phyloP scores from a whole-genome alignment of 1,284 basidiomycete species.

The Boletus smithii region DNA sequence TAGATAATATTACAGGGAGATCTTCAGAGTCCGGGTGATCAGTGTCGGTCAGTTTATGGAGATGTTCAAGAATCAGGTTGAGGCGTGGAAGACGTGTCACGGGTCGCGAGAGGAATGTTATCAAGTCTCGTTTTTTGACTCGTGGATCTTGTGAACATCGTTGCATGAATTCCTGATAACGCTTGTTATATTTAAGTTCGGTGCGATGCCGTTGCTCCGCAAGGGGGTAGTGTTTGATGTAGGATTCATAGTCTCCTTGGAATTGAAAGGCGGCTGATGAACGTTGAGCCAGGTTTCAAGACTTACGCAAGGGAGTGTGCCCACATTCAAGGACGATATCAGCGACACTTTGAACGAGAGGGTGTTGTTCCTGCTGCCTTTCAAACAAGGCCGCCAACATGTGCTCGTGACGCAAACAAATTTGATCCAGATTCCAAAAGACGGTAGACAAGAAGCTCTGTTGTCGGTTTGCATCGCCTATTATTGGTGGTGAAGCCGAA shows the following conservation, averaged over 20 bases:
- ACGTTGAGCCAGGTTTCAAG: constrained; percentile 19
- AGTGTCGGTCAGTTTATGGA: constrained; percentile 60
- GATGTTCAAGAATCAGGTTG: constrained; percentile 66
- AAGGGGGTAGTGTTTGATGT: constrained; percentile 82
- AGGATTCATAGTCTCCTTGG: constrained; percentile 64
- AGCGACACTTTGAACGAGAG: constrained; percentile 69
- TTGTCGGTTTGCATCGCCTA: constrained; percentile 47
- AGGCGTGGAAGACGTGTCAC: constrained; percentile 79
- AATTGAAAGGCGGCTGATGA: constrained; percentile 44
- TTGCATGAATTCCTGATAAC: constrained; percentile 65
- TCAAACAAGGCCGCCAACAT: constrained; percentile 67
- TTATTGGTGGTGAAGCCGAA: constrained; percentile 52
- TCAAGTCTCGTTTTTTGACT: constrained; percentile 72
- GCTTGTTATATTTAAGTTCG: constrained; percentile 62
- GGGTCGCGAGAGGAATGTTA: constrained; percentile 78
- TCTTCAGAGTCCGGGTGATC: constrained; percentile 68
- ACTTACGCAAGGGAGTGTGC: constrained; percentile 15
- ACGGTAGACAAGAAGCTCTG: constrained; percentile 65
- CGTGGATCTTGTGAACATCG: constrained; percentile 61
- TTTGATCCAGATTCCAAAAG: constrained; percentile 69
- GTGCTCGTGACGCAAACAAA: constrained; percentile 59
- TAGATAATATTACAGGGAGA: constrained; percentile 60
- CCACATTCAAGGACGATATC: constrained; percentile 75
- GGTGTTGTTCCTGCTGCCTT: constrained; percentile 77
- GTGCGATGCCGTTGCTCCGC: constrained; percentile 74